phyloP scores from a whole-genome alignment of 129 eudicot species.

The Erigeron canadensis region DNA sequence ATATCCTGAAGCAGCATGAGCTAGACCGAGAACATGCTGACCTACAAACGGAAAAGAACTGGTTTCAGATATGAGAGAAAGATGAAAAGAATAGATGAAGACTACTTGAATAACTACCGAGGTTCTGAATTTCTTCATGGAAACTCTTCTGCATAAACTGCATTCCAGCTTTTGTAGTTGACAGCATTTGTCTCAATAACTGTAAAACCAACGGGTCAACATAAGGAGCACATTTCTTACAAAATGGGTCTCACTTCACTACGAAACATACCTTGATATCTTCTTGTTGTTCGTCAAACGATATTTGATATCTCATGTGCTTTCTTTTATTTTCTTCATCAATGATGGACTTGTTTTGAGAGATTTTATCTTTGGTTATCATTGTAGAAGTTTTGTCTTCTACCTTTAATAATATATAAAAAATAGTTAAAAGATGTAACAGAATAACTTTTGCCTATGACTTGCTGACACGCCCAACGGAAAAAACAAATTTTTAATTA shows the following conservation, averaged over 20 bases:
- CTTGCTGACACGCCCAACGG: too few relatives aligned
- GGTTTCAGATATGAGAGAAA: slow-evolving; percentile 17
- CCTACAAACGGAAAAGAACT: slow-evolving; percentile 37
- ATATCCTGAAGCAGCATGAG: slow-evolving; percentile 94
- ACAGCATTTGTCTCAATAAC: slow-evolving; percentile 71
- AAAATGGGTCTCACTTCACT: neutral
- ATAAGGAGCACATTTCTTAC: slow-evolving; percentile 3
- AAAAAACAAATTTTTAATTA: too few relatives aligned
- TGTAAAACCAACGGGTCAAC: slow-evolving; percentile 23
- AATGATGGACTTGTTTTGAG: slow-evolving; percentile 23
- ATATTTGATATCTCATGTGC: slow-evolving; percentile 49
- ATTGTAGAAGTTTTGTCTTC: slow-evolving; percentile 35
- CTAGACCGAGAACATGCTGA: slow-evolving; percentile 69
- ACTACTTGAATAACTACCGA: slow-evolving; percentile 47
- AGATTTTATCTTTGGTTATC: slow-evolving; percentile 32
- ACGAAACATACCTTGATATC: slow-evolving; percentile 58
- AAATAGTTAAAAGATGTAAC: slow-evolving; percentile 2
- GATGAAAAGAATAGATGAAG: neutral
- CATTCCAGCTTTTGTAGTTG: slow-evolving; percentile 78
- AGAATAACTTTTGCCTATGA: neutral
- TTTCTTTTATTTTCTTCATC: slow-evolving; percentile 53
- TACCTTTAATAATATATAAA: slow-evolving; percentile 25
- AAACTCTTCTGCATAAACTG: slow-evolving; percentile 86
- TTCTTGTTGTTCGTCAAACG: slow-evolving; percentile 63
- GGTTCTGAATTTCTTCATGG: slow-evolving; percentile 75